Base-by-base conservation (phyloP, 2,329 filamentous ascomycete genomes). In the Lomentospora prolificans region DNA sequence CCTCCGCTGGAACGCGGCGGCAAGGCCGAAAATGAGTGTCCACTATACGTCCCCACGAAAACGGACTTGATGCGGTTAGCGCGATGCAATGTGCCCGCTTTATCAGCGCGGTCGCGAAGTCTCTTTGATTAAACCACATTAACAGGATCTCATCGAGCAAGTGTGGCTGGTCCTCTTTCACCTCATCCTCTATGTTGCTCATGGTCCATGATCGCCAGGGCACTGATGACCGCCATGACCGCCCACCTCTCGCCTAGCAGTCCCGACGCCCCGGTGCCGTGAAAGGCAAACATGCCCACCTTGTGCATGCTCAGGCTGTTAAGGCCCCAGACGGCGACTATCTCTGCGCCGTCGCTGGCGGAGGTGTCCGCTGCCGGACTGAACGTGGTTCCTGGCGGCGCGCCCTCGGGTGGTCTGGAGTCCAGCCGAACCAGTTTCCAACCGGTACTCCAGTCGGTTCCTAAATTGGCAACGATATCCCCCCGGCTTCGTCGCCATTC, bases 401-500 rank as follows among this genome's bases (percentile, higher is more conserved):
- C 58, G 14, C 53, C 56, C 1, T 57, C 53, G 19, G 50, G 56
- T 19, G 53, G 31, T 4, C 31, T 58, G 19, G 56, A 61, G 24
- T 63, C 61, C 54, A 70, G 46, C n/a, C 72, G 64, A 30, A 74
- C 64, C 5, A 77, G 66, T 63, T 75, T 74, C 69, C 69, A 73
- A 7, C 73, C 72, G 10, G 61, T 59, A 3, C 12, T 19, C 17
- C 60, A 63, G n/a, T 61, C 57, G 5, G 66, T 61, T 24, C 64
- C 65, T 3, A 74, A 62, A 4, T 58, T 59, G 39, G 60, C 62
- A 28, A 75, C 64, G 39, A 69, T 72, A 3, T 58, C 58, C 44
- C 69, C 69, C 31, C 61, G 61, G 57, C 67, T 69, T 57, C 68
- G 64, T 2, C 72, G 69, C 74, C 74, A 77, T 64, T 75, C 69